Conservation (phyloP, 208 protist species). For the Acanthamoeba sp. region DNA sequence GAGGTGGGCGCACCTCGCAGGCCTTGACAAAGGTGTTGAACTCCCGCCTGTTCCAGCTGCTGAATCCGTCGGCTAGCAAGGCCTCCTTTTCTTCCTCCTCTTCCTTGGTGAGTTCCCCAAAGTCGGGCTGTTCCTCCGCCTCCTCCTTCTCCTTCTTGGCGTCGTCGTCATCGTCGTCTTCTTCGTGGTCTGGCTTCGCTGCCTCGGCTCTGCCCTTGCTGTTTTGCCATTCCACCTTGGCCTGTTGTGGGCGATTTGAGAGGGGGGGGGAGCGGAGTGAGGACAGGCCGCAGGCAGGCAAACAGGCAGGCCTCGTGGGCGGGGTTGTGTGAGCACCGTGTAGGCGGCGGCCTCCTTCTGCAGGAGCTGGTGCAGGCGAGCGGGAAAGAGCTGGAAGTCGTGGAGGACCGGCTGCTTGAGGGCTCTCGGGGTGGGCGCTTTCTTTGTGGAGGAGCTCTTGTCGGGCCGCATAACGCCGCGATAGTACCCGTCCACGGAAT, state of each 20-base stretch:
- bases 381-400: slow-evolving; percentile 64
- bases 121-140: slow-evolving; percentile 9
- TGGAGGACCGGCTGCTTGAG: slow-evolving; percentile 30
- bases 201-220: background rate
- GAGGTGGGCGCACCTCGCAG: background rate
- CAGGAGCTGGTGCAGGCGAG: slow-evolving; percentile 30
- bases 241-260: background rate
- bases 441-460: background rate
- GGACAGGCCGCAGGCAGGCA: background rate
- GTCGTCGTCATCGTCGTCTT: too few relatives aligned
- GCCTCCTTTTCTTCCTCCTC: slow-evolving; percentile 35
- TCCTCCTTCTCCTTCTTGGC: background rate
- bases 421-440: background rate
- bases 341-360: slow-evolving; percentile 32
- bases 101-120: slow-evolving; percentile 59
- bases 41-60: background rate
- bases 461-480: slow-evolving; percentile 13
- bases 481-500: slow-evolving; percentile 61
- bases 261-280: background rate
- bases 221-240: background rate
- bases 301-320: too few relatives aligned
- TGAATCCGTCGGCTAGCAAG: background rate
- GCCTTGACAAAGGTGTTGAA: slow-evolving; percentile 36
- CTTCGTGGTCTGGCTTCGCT: too few relatives aligned
- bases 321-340: background rate